Evolutionary conservation across 805 yeast genomes (phyloP).

Genomic region (Priceomyces medius): DNA sequence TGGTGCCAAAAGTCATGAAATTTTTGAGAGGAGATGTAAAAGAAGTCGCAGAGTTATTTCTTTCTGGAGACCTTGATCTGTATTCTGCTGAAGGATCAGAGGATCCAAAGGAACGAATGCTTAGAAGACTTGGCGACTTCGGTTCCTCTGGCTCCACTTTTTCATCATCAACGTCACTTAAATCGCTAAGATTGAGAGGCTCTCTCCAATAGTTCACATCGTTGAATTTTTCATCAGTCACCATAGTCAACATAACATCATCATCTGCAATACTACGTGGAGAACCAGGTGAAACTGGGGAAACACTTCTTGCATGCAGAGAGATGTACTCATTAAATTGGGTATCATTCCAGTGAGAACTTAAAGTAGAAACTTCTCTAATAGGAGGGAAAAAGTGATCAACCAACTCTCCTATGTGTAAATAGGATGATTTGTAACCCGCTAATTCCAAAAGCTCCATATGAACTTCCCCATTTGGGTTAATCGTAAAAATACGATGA

Average conservation of each 20-base stretch:
- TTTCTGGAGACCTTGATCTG: slow-evolving; percentile 15
- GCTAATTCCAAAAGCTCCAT: slow-evolving; percentile 94
- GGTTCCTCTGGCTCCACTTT: slow-evolving; percentile 16
- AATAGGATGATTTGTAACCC: slow-evolving; percentile 85
- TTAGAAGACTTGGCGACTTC: slow-evolving; percentile 16
- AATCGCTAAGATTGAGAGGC: slow-evolving; percentile 65
- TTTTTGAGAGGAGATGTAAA: slow-evolving; percentile 42
- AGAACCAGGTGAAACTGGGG: slow-evolving; percentile 25
- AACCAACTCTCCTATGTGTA: slow-evolving; percentile 87
- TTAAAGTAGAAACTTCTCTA: slow-evolving; percentile 29
- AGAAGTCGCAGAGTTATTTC: slow-evolving; percentile 35
- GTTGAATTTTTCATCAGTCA: slow-evolving; percentile 61
- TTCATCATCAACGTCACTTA: slow-evolving; percentile 43
- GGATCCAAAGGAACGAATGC: slow-evolving; percentile 9
- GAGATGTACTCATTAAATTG: slow-evolving; percentile 35
- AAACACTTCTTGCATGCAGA: slow-evolving; percentile 7
- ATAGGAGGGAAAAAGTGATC: slow-evolving; percentile 96
- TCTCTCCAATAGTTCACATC: slow-evolving; percentile 94
- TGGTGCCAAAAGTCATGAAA: slow-evolving; percentile 38
- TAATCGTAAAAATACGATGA: slow-evolving; percentile 91
- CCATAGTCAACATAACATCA: slow-evolving; percentile 26
- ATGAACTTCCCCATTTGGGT: slow-evolving; percentile 95
- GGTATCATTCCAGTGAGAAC: slow-evolving; percentile 33
- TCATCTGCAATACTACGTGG: slow-evolving; percentile 20
- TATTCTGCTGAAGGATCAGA: background rate